A percentile compares a stretch with the other conserved stretches of the same genome.
phyloP scores from a whole-genome alignment of 495 filamentous ascomycete genomes.

The Glutinoglossum americanum region DNA sequence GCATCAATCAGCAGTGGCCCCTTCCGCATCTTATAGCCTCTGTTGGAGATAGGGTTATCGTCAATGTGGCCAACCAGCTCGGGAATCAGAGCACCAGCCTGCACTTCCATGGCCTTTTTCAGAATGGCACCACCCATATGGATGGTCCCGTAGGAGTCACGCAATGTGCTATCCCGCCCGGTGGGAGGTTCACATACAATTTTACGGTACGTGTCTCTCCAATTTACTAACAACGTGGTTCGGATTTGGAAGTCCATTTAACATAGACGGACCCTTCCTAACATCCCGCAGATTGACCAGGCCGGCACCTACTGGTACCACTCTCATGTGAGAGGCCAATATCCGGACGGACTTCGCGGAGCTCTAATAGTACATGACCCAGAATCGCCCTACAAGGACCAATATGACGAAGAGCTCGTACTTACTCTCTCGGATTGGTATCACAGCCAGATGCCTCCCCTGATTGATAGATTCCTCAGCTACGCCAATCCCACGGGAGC shows the following conservation, averaged over 20 bases:
- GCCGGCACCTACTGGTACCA: constrained; percentile 74
- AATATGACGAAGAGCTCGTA: constrained; percentile 45
- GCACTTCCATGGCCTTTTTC: constrained; percentile 67
- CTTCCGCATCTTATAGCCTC: constrained; percentile 44
- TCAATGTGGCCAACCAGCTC: constrained; percentile 52
- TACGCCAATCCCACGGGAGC: constrained; percentile 29
- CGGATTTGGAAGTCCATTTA: not conserved
- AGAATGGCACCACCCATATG: constrained; percentile 47
- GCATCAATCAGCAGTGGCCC: constrained; percentile 69
- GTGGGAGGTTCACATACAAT: constrained; percentile 45
- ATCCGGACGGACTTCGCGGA: constrained; percentile 55
- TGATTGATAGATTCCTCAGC: constrained; percentile 25
- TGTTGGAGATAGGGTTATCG: constrained; percentile 47
- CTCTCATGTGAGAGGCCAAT: constrained; percentile 44
- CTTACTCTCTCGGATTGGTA: constrained; percentile 45
- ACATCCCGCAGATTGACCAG: constrained; percentile 30
- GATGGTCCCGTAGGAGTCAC: constrained; percentile 48
- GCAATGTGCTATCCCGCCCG: constrained; percentile 47
- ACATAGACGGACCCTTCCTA: not conserved
- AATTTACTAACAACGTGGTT: not conserved
- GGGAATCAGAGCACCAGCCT: constrained; percentile 46
- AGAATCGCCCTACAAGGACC: constrained; percentile 30
- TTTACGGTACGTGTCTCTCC: constrained; percentile 37
- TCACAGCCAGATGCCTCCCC: constrained; percentile 23
- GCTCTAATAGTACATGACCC: constrained; percentile 52